Evolutionary conservation across 164 flowering plant species (phyloP).

Genomic region (Macadamia integrifolia): DNA sequence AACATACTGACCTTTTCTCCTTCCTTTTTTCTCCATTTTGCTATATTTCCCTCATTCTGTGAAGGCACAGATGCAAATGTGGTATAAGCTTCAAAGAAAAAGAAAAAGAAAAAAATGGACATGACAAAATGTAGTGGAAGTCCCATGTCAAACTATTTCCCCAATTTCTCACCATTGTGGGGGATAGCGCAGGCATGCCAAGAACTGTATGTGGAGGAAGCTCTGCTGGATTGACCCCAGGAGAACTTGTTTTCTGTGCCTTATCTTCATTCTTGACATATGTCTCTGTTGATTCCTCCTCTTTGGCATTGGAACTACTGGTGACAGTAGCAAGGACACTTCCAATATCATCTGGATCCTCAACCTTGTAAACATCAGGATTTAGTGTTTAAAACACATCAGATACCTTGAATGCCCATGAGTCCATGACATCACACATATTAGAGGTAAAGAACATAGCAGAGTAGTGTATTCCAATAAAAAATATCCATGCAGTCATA

Average conservation of each 20-base stretch:
- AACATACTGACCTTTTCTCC: conserved; percentile 1
- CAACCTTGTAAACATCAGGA: conserved; percentile 16
- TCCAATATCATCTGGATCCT: conserved; percentile 5
- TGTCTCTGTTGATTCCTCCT: not conserved
- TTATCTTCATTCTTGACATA: not conserved
- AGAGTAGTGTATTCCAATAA: not conserved
- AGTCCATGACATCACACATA: not conserved
- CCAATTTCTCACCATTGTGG: conserved; percentile 70
- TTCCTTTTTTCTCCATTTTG: conserved; percentile 45
- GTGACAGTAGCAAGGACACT: not conserved
- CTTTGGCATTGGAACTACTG: not conserved
- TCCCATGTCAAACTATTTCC: not conserved
- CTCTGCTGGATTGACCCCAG: conserved; percentile 27
- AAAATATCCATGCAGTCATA: not conserved
- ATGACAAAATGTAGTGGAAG: conserved; percentile 1
- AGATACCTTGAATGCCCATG: not conserved
- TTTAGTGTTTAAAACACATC: not conserved
- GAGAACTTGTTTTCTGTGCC: not conserved
- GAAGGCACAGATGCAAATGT: conserved; percentile 12
- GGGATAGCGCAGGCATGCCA: conserved; percentile 90
- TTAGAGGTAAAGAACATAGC: not conserved
- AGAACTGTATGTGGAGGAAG: conserved; percentile 51
- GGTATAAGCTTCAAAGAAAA: conserved; percentile 5
- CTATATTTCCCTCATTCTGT: conserved; percentile 87
- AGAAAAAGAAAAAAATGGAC: conserved; percentile 2